Evolutionary conservation across 352 stramenopile genomes (phyloP).

Genomic region (Thraustochytrium sp.): DNA sequence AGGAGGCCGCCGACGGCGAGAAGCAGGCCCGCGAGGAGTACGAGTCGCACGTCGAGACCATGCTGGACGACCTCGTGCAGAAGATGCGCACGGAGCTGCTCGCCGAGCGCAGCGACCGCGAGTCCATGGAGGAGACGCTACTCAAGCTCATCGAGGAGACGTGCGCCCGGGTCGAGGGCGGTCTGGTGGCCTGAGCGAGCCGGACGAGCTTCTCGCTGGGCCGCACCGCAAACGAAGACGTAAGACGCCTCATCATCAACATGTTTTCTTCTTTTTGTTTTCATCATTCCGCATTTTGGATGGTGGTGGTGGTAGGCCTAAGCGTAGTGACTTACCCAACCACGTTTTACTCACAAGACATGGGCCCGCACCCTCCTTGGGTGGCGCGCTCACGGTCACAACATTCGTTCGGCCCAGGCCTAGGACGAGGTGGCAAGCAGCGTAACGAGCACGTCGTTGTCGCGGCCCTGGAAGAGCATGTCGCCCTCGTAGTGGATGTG

Average conservation of each 20-base stretch:
- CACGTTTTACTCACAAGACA: not conserved
- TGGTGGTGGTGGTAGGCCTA: too few species aligned
- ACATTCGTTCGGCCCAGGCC: too few species aligned
- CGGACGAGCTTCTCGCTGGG: too few species aligned
- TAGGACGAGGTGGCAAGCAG: too few species aligned
- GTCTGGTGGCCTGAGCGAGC: not conserved
- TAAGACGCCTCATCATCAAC: too few species aligned
- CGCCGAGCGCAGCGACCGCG: constrained; percentile 25
- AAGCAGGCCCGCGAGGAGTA: not conserved
- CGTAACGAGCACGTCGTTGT: constrained; percentile 44
- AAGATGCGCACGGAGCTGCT: constrained; percentile 26
- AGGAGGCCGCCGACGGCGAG: not conserved
- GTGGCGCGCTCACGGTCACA: too few species aligned
- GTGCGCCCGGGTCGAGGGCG: constrained; percentile 12
- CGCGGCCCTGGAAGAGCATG: constrained; percentile 47
- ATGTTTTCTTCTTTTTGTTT: too few species aligned
- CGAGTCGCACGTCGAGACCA: not conserved
- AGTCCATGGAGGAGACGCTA: constrained; percentile 30
- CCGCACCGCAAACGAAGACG: too few species aligned
- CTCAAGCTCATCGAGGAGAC: constrained; percentile 44
- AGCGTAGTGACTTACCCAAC: too few species aligned
- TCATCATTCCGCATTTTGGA: too few species aligned
- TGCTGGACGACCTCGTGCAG: constrained; percentile 24
- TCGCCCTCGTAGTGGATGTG: constrained; percentile 48
- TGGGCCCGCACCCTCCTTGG: not conserved